Evolutionary conservation across 1,284 basidiomycete species (phyloP), one percentile per base, ranked within the genome.

Genomic region (Pseudozyma sp.): DNA sequence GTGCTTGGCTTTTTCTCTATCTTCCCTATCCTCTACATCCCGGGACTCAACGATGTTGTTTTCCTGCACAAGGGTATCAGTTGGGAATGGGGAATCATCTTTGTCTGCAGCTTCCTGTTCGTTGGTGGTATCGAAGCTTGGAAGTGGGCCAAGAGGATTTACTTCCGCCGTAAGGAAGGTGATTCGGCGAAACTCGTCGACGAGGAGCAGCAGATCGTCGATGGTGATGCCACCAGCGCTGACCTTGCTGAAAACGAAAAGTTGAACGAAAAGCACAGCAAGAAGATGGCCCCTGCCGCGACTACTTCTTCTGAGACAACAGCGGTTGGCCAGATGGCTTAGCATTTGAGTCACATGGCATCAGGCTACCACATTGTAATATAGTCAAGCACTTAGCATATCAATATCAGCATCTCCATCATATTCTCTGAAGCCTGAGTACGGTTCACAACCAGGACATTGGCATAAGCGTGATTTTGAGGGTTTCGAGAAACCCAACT

Each of bases 11-110:
- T 89, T 83, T 76, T 87, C 52, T 87, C 86, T 59, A 87, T 89
- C 21, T 88, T 89, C 63, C 86, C 85, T 75, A 86, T 88, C 49
- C 84, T 90, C 48, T 90, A 89, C 73, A 87, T 89, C n/a, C 79
- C 84, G 1, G 84, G 80, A 7, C 70, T 86, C 49, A 85, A 85
- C 72, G 63, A 79, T 42, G 60, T 82, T 12, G 85, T 86, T 45
- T 86, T 86, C 70, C 70, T 85, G 35, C 81, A 85, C 72, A 69
- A 53, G 16, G 69, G 74, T 14, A 49, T 66, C 45, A 69, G 66
- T 14, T 85, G 84, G 84, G 83, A 85, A 52, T 85, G 85, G 85
- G 82, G 68, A n/a, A 63, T 85, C 57, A 76, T 85, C 55, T 80
- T 85, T 40, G 69, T 85, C 44, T 52, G 50, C 52, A 77, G 78